Base-by-base conservation (phyloP, 2,329 filamentous ascomycete species). In the Keithomyces neogunnii region DNA sequence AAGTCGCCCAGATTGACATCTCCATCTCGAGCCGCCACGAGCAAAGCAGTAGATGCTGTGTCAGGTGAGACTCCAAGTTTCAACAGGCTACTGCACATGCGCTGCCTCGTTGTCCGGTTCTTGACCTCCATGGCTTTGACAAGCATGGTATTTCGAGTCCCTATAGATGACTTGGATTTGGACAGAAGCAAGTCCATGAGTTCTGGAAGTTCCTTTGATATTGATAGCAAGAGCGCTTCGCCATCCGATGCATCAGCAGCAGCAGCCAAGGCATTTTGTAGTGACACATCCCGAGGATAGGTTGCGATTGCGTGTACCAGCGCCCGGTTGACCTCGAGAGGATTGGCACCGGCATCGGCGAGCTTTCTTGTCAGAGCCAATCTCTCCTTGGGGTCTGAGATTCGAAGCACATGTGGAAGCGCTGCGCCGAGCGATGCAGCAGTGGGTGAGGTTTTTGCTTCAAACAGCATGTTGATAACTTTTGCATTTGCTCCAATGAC, bases 361-460 rank as follows among this genome's bases (percentile, higher is more conserved):
- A 82, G 66, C 55, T 68, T 71, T 54, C 75, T 73, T 0, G 76
- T 73, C 48, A 80, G 74, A 0, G 70, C 66, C 1, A 79, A 61
- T 1, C 79, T 74, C 55, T 77, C 72, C 71, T 74, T 76, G 0
- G 70, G 63, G 53, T 81, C 76, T 0, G 63, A 49, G 11, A 82
- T 74, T 9, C 73, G 74, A 7, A 82, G 65, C 1, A 76, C 75
- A 51, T 76, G 72, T 0, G 77, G 77, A 50, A 82, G 70, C 4
- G 77, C 76, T 3, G 66, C 65, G 1, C 72, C 73, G 13, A 82
- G 60, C 0, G 78, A 74, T 3, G 63, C 60, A 0, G 73, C 63
- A 5, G 52, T 73, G 2, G 73, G 75, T 3, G 59, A 31, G 53
- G 61, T 47, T 56, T 65, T 35, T 33, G 63, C 61, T 3, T 63